A percentile compares a stretch with the other conserved stretches of the same genome.
Evolutionary conservation across 495 filamentous ascomycete species (phyloP).

Genomic region (Xylaria flabelliformis): DNA sequence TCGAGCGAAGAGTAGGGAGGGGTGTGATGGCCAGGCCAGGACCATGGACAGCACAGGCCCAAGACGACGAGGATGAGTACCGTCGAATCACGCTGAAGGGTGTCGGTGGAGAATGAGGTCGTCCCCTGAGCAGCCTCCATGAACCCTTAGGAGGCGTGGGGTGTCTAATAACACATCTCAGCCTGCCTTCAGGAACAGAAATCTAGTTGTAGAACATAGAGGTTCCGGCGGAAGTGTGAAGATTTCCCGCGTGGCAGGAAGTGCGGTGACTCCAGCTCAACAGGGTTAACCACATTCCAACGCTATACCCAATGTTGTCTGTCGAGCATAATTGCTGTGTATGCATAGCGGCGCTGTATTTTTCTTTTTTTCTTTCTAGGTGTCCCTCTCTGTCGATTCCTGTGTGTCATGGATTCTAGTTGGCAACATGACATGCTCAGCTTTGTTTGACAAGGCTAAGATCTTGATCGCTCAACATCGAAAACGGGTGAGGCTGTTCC

Average conservation of each 20-base stretch:
- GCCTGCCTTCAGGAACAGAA: constrained; percentile 6
- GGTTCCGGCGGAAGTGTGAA: not conserved
- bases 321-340: not conserved
- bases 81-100: constrained; percentile 22
- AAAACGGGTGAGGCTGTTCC: constrained; percentile 3
- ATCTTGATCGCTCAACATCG: not conserved
- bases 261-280: constrained; percentile 1
- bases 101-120: constrained; percentile 22
- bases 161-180: constrained; percentile 23
- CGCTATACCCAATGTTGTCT: not conserved
- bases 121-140: constrained; percentile 10
- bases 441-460: constrained; percentile 15
- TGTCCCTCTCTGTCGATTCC: not conserved
- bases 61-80: constrained; percentile 22
- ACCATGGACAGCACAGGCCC: not conserved
- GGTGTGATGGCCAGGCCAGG: not conserved
- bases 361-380: constrained; percentile 13
- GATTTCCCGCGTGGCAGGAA: not conserved
- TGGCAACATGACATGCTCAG: not conserved
- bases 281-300: not conserved
- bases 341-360: constrained; percentile 5
- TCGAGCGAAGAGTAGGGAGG: not conserved
- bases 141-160: constrained; percentile 7
- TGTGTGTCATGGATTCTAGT: constrained; percentile 3
- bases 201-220: not conserved